Evolutionary conservation across 768 basidiomycete species (phyloP).

Genomic region (Amanita inopinata): DNA sequence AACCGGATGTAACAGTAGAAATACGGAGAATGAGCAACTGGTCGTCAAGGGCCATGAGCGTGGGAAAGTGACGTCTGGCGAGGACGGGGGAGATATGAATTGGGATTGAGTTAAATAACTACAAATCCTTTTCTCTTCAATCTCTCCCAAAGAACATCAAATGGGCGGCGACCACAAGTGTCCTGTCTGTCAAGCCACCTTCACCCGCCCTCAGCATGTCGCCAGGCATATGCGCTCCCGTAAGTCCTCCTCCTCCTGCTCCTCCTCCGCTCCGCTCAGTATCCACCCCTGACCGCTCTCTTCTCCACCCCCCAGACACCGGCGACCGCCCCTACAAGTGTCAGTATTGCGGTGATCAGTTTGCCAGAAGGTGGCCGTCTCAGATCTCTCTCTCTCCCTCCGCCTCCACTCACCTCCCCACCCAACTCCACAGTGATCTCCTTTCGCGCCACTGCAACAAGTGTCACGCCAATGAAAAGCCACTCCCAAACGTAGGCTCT

Average conservation of each 20-base stretch:
- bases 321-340: conserved; percentile 89
- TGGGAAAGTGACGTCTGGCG: conserved; percentile 17
- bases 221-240: conserved; percentile 86
- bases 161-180: conserved; percentile 86
- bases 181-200: conserved; percentile 79
- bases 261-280: conserved; percentile 10
- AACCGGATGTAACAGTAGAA: not conserved
- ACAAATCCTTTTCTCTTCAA: conserved; percentile 14
- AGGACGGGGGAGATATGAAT: conserved; percentile 4
- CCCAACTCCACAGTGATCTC: conserved; percentile 46
- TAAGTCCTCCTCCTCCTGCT: conserved; percentile 32
- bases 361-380: conserved; percentile 77
- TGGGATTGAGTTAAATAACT: conserved; percentile 18
- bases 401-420: conserved; percentile 5
- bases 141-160: conserved; percentile 12
- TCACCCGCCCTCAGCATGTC: conserved; percentile 85
- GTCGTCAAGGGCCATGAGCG: conserved; percentile 16
- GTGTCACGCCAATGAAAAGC: conserved; percentile 74
- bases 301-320: conserved; percentile 45
- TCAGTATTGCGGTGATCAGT: conserved; percentile 82
- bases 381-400: conserved; percentile 15
- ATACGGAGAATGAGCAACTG: not conserved
- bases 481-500: conserved; percentile 27
- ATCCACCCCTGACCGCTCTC: conserved; percentile 15
- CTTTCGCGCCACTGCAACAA: conserved; percentile 84